These are phyloP conservation scores for Ogataea kodamae DNA, from an alignment of 805 yeast genomes.

Conservation along the genomic window DNA sequence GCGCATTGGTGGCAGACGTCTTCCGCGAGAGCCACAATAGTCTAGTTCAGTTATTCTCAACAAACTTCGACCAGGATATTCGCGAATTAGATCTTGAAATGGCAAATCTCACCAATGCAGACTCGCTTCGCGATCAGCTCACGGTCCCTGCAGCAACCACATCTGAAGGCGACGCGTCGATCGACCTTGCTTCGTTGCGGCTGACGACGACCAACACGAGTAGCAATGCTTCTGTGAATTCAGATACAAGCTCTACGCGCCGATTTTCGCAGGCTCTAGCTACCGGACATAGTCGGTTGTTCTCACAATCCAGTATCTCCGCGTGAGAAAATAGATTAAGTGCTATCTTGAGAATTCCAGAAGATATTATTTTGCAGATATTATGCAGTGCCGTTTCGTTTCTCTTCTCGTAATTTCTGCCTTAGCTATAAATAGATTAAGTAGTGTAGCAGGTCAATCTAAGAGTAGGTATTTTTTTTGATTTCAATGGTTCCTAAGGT, in stretches of 20 bases:
- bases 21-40: conserved; percentile 66
- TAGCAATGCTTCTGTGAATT: conserved; percentile 16
- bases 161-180: conserved; percentile 3
- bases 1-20: conserved; percentile 51
- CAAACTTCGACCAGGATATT: conserved; percentile 69
- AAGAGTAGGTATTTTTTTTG: too few species aligned
- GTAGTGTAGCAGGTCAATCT: conserved; percentile 6
- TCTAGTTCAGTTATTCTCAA: conserved; percentile 57
- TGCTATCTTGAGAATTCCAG: too few species aligned
- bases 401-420: conserved; percentile 3
- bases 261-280: conserved; percentile 14
- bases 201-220: conserved; percentile 11
- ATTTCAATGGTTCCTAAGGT: too few species aligned
- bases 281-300: conserved; percentile 8
- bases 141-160: not conserved
- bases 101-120: conserved; percentile 20
- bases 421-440: conserved; percentile 5
- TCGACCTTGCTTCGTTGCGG: conserved; percentile 1
- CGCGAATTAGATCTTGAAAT: conserved; percentile 35
- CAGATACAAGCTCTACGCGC: conserved; percentile 19
- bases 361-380: too few species aligned
- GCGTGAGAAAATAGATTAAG: too few species aligned
- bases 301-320: too few species aligned
- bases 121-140: conserved; percentile 12
- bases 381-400: not conserved